Base-by-base conservation (phyloP, 2,329 filamentous ascomycete species). In the Diaporthe ampelina region DNA sequence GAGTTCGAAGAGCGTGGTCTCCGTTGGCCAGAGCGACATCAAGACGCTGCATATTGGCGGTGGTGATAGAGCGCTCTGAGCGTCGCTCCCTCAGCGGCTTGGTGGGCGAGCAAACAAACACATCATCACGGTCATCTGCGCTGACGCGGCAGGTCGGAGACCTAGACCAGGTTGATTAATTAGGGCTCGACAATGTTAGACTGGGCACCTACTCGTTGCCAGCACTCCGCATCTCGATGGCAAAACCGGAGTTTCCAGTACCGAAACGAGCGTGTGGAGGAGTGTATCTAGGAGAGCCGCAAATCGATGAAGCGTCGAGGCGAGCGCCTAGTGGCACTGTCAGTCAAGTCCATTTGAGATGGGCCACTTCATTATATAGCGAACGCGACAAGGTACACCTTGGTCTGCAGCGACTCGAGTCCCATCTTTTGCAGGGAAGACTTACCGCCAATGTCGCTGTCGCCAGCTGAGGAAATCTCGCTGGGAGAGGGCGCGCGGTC, bases 261-360 rank as follows among this genome's bases (percentile, higher is more conserved):
- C 70, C 73, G 26, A 65, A 58, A 19, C 67, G 72, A 24, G 59
- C 50, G 21, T 74, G 74, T 8, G 72, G 72, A 26, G 74, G 74
- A 2, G 72, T 75, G 59, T 74, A 75, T 43, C 43, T 71, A n/a
- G 72, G 72, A 37, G 67, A 69, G 45, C 43, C 67, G 7, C 54
- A 48, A 40, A 70, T 26, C 4, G 73, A 70, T 40, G 45, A 32
- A 43, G 37, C 24, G 43, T 76, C 69, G 40, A 70, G 68, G 24
- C 73, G 69, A 45, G 50, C 74, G 37, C 74, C 74, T 75, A 61
- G 10, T 19, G 29, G 57, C 4, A n/a, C 7, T 40, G 50, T 67
- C 26, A 70, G 63, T 57, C 19, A 57, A 17, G 9, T 17, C 19
- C 10, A 43, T 10, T 59, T 19, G 11, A 7, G 35, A 13, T 11